These are phyloP conservation scores for Euryodendron excelsum DNA, from an alignment of 148 eudicot genomes.

Conservation along the genomic window DNA sequence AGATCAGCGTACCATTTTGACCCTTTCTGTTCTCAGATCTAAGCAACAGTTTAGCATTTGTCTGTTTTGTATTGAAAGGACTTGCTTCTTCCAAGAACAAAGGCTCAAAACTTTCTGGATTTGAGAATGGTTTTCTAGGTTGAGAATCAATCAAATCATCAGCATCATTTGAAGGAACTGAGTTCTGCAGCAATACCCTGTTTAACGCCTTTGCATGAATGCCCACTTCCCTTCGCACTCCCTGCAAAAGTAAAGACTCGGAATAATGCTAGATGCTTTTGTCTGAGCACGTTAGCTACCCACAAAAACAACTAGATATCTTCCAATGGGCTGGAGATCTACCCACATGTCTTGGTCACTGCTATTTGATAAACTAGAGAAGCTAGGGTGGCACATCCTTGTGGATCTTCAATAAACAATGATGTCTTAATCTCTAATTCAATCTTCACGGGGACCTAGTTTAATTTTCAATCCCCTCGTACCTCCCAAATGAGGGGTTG, in stretches of 20 bases:
- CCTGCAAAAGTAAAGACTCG: conserved; percentile 40
- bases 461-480: too few species aligned
- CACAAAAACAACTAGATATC: neutral
- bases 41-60: conserved; percentile 20
- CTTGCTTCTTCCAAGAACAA: conserved; percentile 26
- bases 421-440: neutral
- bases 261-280: neutral
- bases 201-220: conserved; percentile 79
- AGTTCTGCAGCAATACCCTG: conserved; percentile 37
- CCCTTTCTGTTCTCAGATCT: conserved; percentile 25
- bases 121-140: conserved; percentile 25
- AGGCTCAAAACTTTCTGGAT: conserved; percentile 23
- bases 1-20: neutral
- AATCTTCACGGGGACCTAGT: neutral
- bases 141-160: conserved; percentile 14
- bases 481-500: neutral
- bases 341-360: conserved; percentile 3
- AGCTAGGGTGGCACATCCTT: neutral
- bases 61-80: conserved; percentile 12
- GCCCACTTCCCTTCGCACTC: conserved; percentile 92
- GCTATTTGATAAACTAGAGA: neutral
- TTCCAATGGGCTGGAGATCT: neutral
- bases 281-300: neutral
- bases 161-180: conserved; percentile 18
- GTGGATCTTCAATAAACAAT: neutral